A percentile compares a stretch with the other conserved stretches of the same genome.
Evolutionary conservation across 2,329 filamentous ascomycete genomes (phyloP).

Genomic region (Mycosphaerelloides madeirae): DNA sequence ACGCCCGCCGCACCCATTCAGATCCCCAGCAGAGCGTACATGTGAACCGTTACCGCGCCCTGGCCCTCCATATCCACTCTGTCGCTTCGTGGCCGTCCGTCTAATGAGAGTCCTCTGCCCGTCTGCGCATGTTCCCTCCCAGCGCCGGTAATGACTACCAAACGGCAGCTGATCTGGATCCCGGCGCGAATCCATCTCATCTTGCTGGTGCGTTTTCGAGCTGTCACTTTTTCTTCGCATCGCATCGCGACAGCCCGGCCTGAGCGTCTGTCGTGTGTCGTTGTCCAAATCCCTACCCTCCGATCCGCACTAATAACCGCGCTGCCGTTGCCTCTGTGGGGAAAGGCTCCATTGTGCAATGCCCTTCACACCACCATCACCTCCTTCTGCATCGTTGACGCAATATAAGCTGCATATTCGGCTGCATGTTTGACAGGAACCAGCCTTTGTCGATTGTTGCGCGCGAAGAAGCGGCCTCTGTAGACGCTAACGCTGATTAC

Average conservation of each 20-base stretch:
- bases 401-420: slow-evolving; percentile 14
- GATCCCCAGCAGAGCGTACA: slow-evolving; percentile 17
- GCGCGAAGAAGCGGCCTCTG: slow-evolving; percentile 9
- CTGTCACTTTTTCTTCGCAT: slow-evolving; percentile 17
- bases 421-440: slow-evolving; percentile 18
- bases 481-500: slow-evolving; percentile 17
- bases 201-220: slow-evolving; percentile 10
- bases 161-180: slow-evolving; percentile 4
- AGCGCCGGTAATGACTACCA: slow-evolving; percentile 5
- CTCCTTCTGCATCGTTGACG: slow-evolving; percentile 13
- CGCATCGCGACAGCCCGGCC: not conserved
- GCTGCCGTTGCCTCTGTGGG: slow-evolving; percentile 13
- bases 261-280: not conserved
- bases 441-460: slow-evolving; percentile 6
- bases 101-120: not conserved
- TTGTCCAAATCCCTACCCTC: not conserved
- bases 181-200: slow-evolving; percentile 4
- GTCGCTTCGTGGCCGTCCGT: too few relatives aligned
- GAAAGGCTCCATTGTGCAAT: not conserved
- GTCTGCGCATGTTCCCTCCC: slow-evolving; percentile 6
- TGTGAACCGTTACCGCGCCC: slow-evolving; percentile 19
- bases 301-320: slow-evolving; percentile 8
- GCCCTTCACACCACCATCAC: not conserved
- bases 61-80: slow-evolving; percentile 1
- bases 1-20: slow-evolving; percentile 17